phyloP scores from a whole-genome alignment of 1,284 basidiomycete genomes.

The Heterobasidion irregulare region DNA sequence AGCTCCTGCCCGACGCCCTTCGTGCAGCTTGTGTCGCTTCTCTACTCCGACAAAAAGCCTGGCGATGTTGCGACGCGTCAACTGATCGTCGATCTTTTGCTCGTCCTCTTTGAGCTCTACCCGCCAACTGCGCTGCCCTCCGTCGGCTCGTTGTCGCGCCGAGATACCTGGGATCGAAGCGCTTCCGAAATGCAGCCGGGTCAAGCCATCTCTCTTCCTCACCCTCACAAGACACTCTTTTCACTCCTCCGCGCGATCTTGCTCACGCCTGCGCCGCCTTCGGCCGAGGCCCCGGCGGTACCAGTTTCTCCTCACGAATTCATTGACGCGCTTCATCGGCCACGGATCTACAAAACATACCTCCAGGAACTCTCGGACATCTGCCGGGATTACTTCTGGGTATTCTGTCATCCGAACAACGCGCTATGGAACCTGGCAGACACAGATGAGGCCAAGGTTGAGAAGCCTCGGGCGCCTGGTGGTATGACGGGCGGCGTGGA shows the following conservation, averaged over 20 bases:
- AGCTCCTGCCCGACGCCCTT: conserved; percentile 84
- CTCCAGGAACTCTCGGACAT: conserved; percentile 84
- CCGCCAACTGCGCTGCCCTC: conserved; percentile 58
- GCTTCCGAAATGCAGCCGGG: conserved; percentile 21
- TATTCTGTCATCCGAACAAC: conserved; percentile 95
- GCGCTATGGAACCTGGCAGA: conserved; percentile 80
- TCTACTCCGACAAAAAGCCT: conserved; percentile 97
- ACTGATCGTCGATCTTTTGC: conserved; percentile 81
- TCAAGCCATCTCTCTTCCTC: conserved; percentile 50
- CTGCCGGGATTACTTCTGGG: conserved; percentile 97
- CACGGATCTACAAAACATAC: conserved; percentile 87
- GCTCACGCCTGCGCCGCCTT: conserved; percentile 68
- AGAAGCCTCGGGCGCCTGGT: conserved; percentile 89
- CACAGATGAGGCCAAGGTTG: conserved; percentile 77
- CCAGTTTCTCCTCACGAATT: conserved; percentile 81
- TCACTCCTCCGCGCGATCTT: conserved; percentile 63
- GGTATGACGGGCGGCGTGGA: conserved; percentile 99
- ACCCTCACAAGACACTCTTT: conserved; percentile 64
- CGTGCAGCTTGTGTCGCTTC: conserved; percentile 69
- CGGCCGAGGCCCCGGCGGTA: conserved; percentile 54
- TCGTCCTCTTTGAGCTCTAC: conserved; percentile 81
- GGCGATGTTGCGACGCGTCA: conserved; percentile 88
- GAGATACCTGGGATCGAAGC: conserved; percentile 48
- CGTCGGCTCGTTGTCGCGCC: conserved; percentile 27
- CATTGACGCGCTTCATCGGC: conserved; percentile 76